Base-by-base conservation (phyloP, 2,329 filamentous ascomycete species). In the Verticillium nonalfalfae region DNA sequence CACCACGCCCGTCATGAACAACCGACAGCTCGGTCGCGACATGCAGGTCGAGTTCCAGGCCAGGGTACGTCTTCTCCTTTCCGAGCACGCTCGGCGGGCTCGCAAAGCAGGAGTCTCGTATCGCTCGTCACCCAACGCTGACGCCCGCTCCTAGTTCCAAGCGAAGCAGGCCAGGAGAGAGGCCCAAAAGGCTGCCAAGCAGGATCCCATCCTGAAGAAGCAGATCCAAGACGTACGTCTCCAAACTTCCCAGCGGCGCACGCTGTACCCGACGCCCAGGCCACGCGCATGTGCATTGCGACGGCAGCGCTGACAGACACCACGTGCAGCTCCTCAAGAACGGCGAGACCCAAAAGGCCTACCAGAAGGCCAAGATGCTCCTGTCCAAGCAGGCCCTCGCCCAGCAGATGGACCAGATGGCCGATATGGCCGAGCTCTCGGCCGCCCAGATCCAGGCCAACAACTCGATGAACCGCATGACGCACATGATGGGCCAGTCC, bases 401-500 rank as follows among this genome's bases (percentile, higher is more conserved):
- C 11, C 78, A 83, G 69, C 84, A 86, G 74, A 85, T 86, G 82
- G 84, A 86, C 73, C 82, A 84, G 73, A 84, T 85, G 71, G 84
- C 84, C 72, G 84, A 87, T 74, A 85, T 86, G 83, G 83, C 84
- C 33, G 84, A 86, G 73, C 76, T 86, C 34, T 83, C 79, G 34
- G 80, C 81, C 56, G 81, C 82, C 3, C 84, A 86, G 77, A 86
- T 87, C 72, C 82, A 86, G 75, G 83, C 84, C 70, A 86, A 86
- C 75, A 86, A 86, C 66, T 77, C 82, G 61, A 86, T 86, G 83
- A 86, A 86, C 75, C 81, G 83, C 66, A 86, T 86, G 84, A 86
- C 84, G 61, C 74, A 81, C 68, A 86, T 86, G 83, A 86, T 86
- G 83, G 80, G 79, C 31, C 81, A 83, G 72, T 85, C 82, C 4